phyloP scores from a whole-genome alignment of 1,139 yeast genomes.

The Maudiozyma humilis region DNA sequence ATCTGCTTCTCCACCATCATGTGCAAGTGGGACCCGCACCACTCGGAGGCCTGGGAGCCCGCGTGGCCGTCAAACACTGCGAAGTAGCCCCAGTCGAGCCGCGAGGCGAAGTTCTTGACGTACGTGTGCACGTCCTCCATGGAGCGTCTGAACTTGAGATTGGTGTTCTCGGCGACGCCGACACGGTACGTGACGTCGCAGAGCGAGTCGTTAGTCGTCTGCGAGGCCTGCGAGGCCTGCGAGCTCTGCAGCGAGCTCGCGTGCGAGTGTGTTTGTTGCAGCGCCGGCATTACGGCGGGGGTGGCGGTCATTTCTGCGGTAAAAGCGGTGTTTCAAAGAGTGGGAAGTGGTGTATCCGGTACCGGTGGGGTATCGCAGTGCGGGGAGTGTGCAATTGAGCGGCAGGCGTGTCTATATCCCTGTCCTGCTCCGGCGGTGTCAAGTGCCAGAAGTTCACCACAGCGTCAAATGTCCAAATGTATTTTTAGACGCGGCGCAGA shows the following conservation, averaged over 20 bases:
- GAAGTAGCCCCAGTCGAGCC: slow-evolving; percentile 90
- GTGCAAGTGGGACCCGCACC: slow-evolving; percentile 90
- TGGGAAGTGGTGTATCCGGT: neutral
- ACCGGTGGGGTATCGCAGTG: neutral
- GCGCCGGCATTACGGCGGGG: neutral
- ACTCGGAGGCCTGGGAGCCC: slow-evolving; percentile 85
- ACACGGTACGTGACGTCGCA: slow-evolving; percentile 58
- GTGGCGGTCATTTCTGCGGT: neutral
- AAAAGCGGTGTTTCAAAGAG: neutral
- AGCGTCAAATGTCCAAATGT: no score
- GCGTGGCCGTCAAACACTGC: slow-evolving; percentile 98
- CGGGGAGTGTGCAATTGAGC: no score
- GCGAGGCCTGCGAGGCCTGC: neutral
- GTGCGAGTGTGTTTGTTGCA: neutral
- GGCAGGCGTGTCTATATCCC: no score
- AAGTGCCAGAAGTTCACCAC: no score
- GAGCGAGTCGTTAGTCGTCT: neutral
- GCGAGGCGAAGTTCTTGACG: slow-evolving; percentile 83
- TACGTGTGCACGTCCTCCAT: slow-evolving; percentile 98
- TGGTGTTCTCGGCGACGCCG: slow-evolving; percentile 86
- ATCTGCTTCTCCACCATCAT: slow-evolving; percentile 32
- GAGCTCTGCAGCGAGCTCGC: no score
- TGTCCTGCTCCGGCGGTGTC: no score
- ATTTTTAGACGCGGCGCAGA: neutral
- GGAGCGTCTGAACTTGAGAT: slow-evolving; percentile 67